These are phyloP conservation scores for Starmerella stigmatis DNA, from an alignment of 805 yeast genomes.

Conservation along the genomic window DNA sequence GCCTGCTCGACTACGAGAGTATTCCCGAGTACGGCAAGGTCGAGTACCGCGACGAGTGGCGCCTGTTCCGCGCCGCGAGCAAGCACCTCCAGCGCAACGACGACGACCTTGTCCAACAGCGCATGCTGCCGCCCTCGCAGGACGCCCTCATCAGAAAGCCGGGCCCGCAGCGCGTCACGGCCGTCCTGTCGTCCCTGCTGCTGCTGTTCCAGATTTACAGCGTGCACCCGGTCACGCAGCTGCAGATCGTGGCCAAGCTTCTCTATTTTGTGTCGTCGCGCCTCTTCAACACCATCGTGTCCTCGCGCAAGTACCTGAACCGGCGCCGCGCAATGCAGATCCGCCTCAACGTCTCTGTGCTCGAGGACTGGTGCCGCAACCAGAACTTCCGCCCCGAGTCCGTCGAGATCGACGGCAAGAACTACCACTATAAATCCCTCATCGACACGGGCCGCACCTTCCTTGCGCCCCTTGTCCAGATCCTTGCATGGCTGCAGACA, in stretches of 20 bases:
- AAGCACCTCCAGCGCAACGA: constrained; percentile 27
- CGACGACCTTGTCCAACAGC: constrained; percentile 63
- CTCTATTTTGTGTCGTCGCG: constrained; percentile 66
- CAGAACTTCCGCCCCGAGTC: constrained; percentile 43
- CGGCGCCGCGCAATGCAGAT: constrained; percentile 84
- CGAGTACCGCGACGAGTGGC: constrained; percentile 66
- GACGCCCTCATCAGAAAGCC: constrained; percentile 71
- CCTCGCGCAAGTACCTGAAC: constrained; percentile 53
- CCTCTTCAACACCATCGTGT: constrained; percentile 61
- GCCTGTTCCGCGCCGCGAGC: constrained; percentile 40
- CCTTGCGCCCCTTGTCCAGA: constrained; percentile 61
- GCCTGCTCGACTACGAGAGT: constrained; percentile 54
- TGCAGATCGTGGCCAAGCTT: constrained; percentile 68
- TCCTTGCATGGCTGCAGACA: constrained; percentile 85
- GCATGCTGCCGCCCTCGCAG: constrained; percentile 70
- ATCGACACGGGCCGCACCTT: constrained; percentile 56
- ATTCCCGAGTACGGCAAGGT: constrained; percentile 74
- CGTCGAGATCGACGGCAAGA: constrained; percentile 23
- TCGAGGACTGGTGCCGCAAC: constrained; percentile 88
- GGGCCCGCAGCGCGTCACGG: constrained; percentile 76
- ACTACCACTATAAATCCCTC: constrained; percentile 43
- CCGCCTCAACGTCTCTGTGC: constrained; percentile 67
- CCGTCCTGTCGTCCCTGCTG: constrained; percentile 77
- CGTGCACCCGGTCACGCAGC: constrained; percentile 65
- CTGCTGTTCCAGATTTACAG: constrained; percentile 75